Percentiles rank a stretch among this genome's conserved stretches.
Evolutionary conservation across 2,329 filamentous ascomycete species (phyloP).

Genomic region (Aspergillus sp.): DNA sequence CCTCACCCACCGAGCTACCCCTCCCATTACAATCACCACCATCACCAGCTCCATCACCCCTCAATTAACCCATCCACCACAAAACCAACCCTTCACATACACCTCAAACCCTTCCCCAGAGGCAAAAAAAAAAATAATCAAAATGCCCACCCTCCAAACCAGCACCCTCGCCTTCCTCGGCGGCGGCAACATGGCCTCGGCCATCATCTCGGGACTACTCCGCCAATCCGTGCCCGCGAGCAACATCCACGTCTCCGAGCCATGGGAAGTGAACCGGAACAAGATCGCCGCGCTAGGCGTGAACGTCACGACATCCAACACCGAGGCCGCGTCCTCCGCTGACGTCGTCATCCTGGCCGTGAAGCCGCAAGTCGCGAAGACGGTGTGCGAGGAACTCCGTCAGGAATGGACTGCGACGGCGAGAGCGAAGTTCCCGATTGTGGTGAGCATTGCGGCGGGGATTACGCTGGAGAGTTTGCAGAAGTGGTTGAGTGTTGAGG

Average conservation of each 20-base stretch:
- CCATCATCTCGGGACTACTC: conserved; percentile 37
- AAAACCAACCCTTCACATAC: background rate
- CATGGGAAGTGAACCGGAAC: conserved; percentile 39
- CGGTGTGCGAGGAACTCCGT: conserved; percentile 36
- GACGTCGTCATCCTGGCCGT: conserved; percentile 38
- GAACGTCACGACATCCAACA: conserved; percentile 34
- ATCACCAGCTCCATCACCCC: background rate
- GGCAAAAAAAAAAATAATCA: background rate
- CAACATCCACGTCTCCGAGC: conserved; percentile 39
- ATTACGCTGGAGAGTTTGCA: conserved; percentile 35
- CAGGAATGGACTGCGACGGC: conserved; percentile 24
- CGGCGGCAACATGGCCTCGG: conserved; percentile 41
- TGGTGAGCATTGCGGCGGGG: conserved; percentile 39
- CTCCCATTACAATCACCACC: too few relatives aligned
- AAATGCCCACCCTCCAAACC: conserved; percentile 30
- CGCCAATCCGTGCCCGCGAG: conserved; percentile 30
- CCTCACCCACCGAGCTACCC: too few relatives aligned
- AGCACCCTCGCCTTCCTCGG: conserved; percentile 41
- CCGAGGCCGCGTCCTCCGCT: conserved; percentile 29
- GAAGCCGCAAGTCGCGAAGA: conserved; percentile 38
- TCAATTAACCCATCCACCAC: background rate
- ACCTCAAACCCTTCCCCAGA: background rate
- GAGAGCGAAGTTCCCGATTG: conserved; percentile 29
- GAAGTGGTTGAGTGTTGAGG: conserved; percentile 31
- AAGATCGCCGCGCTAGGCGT: conserved; percentile 36